These are phyloP conservation scores for Albizia julibrissin DNA, from an alignment of 306 rosid species.

Conservation along the genomic window DNA sequence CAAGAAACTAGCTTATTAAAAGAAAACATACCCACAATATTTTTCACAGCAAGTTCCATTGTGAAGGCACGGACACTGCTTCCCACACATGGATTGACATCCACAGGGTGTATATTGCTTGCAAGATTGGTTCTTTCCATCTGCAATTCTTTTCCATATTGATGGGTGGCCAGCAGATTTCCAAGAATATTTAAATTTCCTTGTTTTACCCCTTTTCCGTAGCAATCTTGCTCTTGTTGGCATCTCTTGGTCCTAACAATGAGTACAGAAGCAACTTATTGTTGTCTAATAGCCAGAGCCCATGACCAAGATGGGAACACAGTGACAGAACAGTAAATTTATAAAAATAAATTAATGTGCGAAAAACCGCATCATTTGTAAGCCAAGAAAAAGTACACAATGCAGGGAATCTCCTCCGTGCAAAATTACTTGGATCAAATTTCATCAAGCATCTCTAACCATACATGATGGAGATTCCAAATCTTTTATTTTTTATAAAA, in stretches of 20 bases:
- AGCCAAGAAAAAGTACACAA: slow-evolving; percentile 11
- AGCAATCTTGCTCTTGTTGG: slow-evolving; percentile 71
- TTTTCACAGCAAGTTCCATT: slow-evolving; percentile 96
- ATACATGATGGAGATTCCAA: neutral
- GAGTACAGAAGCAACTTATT: slow-evolving; percentile 26
- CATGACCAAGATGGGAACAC: slow-evolving; percentile 21
- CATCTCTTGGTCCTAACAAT: slow-evolving; percentile 72
- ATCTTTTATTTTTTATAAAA: neutral
- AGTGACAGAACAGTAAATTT: slow-evolving; percentile 19
- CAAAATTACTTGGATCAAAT: slow-evolving; percentile 7
- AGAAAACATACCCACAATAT: slow-evolving; percentile 78
- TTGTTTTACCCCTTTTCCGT: slow-evolving; percentile 86
- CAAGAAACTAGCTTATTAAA: slow-evolving; percentile 21
- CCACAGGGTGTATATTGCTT: slow-evolving; percentile 88
- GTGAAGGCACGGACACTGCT: slow-evolving; percentile 76
- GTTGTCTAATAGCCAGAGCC: slow-evolving; percentile 10
- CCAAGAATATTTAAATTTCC: slow-evolving; percentile 82
- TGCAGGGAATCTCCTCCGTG: slow-evolving; percentile 1
- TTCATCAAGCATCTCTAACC: no score
- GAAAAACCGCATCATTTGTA: neutral
- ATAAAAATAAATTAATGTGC: slow-evolving; percentile 16
- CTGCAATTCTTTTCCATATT: slow-evolving; percentile 92
- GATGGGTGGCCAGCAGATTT: slow-evolving; percentile 96
- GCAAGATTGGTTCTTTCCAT: slow-evolving; percentile 89
- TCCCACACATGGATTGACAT: slow-evolving; percentile 89